These are phyloP conservation scores for Paulownia fortunei DNA, from an alignment of 257 asterid species.

Conservation along the genomic window DNA sequence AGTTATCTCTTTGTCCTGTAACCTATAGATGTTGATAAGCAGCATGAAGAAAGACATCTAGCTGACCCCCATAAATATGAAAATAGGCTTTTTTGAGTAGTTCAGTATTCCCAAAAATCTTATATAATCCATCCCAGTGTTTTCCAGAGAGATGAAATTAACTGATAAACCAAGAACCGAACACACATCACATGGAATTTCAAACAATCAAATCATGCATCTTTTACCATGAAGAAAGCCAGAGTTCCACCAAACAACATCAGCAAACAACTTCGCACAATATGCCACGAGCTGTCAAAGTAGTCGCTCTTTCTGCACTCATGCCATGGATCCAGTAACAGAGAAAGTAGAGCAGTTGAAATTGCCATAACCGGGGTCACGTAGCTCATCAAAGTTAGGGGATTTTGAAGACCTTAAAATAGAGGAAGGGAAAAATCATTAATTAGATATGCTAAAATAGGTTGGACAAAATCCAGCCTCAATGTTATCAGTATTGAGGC, in stretches of 20 bases:
- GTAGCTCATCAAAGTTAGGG: constrained; percentile 88
- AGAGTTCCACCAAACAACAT: constrained; percentile 95
- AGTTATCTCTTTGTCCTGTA: background rate
- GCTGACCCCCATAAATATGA: background rate
- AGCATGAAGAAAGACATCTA: constrained; percentile 5
- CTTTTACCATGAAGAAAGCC: constrained; percentile 89
- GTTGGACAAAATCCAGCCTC: background rate
- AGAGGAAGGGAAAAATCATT: constrained; percentile 24
- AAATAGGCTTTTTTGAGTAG: background rate
- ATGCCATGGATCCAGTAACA: constrained; percentile 86
- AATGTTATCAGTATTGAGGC: background rate
- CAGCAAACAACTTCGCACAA: constrained; percentile 72
- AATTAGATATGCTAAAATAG: background rate
- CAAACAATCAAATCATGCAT: background rate
- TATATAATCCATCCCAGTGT: background rate
- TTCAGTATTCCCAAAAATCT: background rate
- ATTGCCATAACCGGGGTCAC: constrained; percentile 93
- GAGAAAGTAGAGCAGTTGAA: constrained; percentile 80
- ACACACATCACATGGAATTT: background rate
- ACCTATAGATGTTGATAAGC: background rate
- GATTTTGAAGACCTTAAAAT: constrained; percentile 83
- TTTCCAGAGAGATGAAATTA: constrained; percentile 9
- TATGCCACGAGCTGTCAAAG: constrained; percentile 85
- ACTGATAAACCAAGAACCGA: background rate
- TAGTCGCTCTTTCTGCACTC: constrained; percentile 64